Evolutionary conservation across 306 rosid species (phyloP).

Genomic region (Lupinus albus): DNA sequence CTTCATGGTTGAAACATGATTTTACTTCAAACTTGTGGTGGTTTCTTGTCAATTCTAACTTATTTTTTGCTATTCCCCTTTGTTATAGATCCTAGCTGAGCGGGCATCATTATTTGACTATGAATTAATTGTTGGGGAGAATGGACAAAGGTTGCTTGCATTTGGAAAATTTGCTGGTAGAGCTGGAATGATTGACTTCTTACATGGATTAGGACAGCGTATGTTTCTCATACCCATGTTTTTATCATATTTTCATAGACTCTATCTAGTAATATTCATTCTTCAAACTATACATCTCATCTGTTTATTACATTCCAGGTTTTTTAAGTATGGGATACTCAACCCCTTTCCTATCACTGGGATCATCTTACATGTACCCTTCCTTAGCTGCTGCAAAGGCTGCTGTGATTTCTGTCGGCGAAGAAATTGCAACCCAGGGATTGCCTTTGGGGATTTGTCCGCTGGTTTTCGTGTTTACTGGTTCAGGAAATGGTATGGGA

Average conservation of each 20-base stretch:
- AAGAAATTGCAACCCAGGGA: conserved; percentile 84
- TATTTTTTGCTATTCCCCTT: background rate
- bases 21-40: background rate
- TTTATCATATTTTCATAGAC: conserved; percentile 13
- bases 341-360: conserved; percentile 90
- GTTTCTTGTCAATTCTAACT: conserved; percentile 13
- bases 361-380: conserved; percentile 93
- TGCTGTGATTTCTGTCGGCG: conserved; percentile 91
- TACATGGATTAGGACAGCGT: conserved; percentile 82
- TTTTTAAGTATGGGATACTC: conserved; percentile 91
- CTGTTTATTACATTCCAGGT: conserved; percentile 50
- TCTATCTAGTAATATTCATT: conserved; percentile 6
- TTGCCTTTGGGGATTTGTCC: conserved; percentile 88
- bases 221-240: conserved; percentile 41
- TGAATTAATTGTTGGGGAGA: conserved; percentile 84
- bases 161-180: conserved; percentile 95
- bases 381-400: conserved; percentile 96
- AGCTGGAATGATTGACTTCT: conserved; percentile 88
- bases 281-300: conserved; percentile 32
- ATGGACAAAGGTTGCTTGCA: conserved; percentile 75
- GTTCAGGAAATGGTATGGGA: conserved; percentile 84
- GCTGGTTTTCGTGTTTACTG: conserved; percentile 82
- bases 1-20: conserved; percentile 1
- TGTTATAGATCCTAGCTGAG: conserved; percentile 67
- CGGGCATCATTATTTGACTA: conserved; percentile 80